phyloP scores from a whole-genome alignment of 371 early-diverging fungal species.

The Mortierella sp. region DNA sequence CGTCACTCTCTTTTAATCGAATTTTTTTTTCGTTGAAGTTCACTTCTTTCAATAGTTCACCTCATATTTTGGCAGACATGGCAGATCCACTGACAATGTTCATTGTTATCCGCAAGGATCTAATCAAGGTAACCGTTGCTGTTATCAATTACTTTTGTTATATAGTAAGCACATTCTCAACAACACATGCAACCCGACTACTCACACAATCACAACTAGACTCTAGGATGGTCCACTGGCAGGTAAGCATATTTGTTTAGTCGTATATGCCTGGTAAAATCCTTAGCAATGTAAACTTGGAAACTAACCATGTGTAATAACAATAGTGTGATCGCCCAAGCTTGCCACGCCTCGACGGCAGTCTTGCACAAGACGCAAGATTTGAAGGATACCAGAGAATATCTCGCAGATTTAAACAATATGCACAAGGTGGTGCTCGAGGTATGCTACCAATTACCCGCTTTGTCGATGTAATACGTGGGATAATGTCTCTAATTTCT shows the following conservation, averaged over 20 bases:
- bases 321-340: constrained; percentile 84
- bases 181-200: background rate
- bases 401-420: constrained; percentile 69
- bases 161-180: background rate
- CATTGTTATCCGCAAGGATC: constrained; percentile 87
- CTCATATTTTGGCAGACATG: constrained; percentile 16
- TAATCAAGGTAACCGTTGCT: constrained; percentile 70
- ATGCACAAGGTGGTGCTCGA: constrained; percentile 90
- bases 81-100: constrained; percentile 83
- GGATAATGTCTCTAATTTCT: too few relatives aligned
- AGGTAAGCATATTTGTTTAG: constrained; percentile 64
- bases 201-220: constrained; percentile 46
- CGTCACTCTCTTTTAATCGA: too few relatives aligned
- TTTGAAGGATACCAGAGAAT: constrained; percentile 70
- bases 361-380: constrained; percentile 73
- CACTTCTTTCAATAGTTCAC: background rate
- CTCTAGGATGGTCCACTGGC: constrained; percentile 82
- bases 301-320: background rate
- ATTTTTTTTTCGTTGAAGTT: background rate
- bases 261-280: too few relatives aligned
- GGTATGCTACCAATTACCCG: constrained; percentile 47
- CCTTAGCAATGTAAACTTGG: too few relatives aligned
- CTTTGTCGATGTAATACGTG: too few relatives aligned
- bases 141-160: background rate
- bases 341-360: constrained; percentile 87